phyloP scores from a whole-genome alignment of 2,329 filamentous ascomycete genomes.

The Ceratocystis destructans region DNA sequence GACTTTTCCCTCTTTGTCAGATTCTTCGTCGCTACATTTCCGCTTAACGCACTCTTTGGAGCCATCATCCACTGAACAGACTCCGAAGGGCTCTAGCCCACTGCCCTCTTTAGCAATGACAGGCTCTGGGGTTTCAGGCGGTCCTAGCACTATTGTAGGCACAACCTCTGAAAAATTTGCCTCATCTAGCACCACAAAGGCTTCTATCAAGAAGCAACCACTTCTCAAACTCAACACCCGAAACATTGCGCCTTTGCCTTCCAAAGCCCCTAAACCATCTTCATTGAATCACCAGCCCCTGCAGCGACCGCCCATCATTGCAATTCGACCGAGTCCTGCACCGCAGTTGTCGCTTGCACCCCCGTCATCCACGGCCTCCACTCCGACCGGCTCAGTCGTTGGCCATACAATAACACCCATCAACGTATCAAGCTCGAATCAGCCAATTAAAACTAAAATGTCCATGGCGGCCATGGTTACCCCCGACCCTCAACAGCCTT shows the following conservation, averaged over 20 bases:
- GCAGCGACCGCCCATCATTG: constrained; percentile 16
- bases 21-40: constrained; percentile 11
- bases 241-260: constrained; percentile 9
- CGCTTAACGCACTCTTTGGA: constrained; percentile 9
- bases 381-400: constrained; percentile 18
- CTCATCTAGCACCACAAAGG: constrained; percentile 11
- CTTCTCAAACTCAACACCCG: constrained; percentile 9
- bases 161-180: constrained; percentile 18
- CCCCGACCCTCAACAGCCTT: constrained; percentile 25
- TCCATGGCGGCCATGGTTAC: constrained; percentile 37
- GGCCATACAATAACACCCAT: constrained; percentile 26
- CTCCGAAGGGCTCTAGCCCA: constrained; percentile 13
- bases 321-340: constrained; percentile 17
- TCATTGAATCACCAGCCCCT: constrained; percentile 2
- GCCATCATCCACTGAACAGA: constrained; percentile 16
- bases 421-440: constrained; percentile 23
- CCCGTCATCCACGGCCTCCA: constrained; percentile 23
- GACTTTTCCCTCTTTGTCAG: background rate
- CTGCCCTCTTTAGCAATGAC: constrained; percentile 14
- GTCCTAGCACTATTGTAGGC: constrained; percentile 5
- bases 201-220: constrained; percentile 1
- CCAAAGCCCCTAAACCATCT: constrained; percentile 5
- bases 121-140: constrained; percentile 7
- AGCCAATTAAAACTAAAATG: constrained; percentile 26
- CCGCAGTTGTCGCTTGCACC: constrained; percentile 7